Evolutionary conservation across 768 basidiomycete species (phyloP), one percentile per base, ranked within the genome.

Genomic region (Panaeolus cyanescens): DNA sequence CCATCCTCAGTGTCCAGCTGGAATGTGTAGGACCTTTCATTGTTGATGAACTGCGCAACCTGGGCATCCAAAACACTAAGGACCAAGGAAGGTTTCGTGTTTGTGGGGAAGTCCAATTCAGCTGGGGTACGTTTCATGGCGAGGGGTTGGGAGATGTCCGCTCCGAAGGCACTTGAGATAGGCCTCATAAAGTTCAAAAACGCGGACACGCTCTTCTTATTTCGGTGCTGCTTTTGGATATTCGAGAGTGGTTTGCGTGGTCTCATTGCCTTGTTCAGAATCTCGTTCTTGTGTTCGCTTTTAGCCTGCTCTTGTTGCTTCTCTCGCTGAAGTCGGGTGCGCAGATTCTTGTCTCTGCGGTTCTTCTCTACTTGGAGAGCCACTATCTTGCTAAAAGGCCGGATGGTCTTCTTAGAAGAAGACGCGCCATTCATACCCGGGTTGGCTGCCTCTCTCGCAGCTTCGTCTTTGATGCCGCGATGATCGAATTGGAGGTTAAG

Each of bases 121-220:
- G 84, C 83, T 1, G 90, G 80, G 0, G 89, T 89, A 61, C 82
- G 84, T 71, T 85, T 88, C 62, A 77, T 54, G 3, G 72, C 70
- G n/a, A 78, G 68, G 4, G 77, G 58, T 25, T 79, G 77, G 17
- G 80, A 73, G 28, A 81, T 79, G 54, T 90, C 88, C 45, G 88
- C 84, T 19, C 86, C 86, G 68, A 94, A 94, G 1, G 93, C 93
- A 62, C 86, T 93, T 15, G 93, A 95, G 56, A 93, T 87, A 1
- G 92, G 93, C n/a, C 92, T 84, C 88, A 93, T 93, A 76, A 93
- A 81, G 67, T 87, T 89, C 75, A 93, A 83, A 73, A 94, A 90
- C 4, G 90, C 89, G 0, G 88, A 93, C 80, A 93, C 90, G 77
- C 91, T 93, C 75, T 92, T 91, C 83, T 93, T 93, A 74, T 89